Conservation (phyloP, 177 flowering plant genomes). For the Vitis hybrid region DNA sequence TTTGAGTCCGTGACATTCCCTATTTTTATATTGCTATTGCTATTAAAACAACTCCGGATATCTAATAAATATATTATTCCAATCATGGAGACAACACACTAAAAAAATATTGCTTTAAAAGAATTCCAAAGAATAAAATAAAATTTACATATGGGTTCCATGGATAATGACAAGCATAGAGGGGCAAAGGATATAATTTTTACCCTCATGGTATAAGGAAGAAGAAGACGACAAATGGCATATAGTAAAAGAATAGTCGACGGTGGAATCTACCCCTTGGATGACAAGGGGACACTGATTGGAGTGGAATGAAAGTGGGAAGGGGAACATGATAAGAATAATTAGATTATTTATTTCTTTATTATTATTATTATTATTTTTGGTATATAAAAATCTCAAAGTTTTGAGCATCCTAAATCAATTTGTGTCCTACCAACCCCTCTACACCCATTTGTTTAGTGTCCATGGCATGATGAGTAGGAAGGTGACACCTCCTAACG, state of each 20-base stretch:
- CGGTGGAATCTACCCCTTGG: background rate
- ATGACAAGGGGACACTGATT: slow-evolving; percentile 33
- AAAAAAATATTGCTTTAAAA: too few species aligned
- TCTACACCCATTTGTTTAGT: slow-evolving; percentile 12
- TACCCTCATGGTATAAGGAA: background rate
- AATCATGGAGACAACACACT: too few species aligned
- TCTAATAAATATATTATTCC: too few species aligned
- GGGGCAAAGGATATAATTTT: background rate
- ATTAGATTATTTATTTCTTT: background rate
- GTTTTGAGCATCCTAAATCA: slow-evolving; percentile 26
- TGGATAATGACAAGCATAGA: background rate
- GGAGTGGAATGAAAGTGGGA: slow-evolving; percentile 31
- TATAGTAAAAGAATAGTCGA: background rate
- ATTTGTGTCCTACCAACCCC: slow-evolving; percentile 27
- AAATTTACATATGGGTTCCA: too few species aligned
- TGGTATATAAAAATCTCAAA: slow-evolving; percentile 16
- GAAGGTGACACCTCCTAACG: slow-evolving; percentile 9
- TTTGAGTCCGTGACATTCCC: too few species aligned
- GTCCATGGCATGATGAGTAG: slow-evolving; percentile 16
- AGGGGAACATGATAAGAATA: slow-evolving; percentile 42
- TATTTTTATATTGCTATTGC: too few species aligned
- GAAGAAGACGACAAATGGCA: background rate
- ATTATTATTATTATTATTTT: too few species aligned
- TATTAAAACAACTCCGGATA: too few species aligned
- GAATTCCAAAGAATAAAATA: too few species aligned